Base-by-base conservation (phyloP, 768 basidiomycete species). In the Rhizopogon vesiculosus region DNA sequence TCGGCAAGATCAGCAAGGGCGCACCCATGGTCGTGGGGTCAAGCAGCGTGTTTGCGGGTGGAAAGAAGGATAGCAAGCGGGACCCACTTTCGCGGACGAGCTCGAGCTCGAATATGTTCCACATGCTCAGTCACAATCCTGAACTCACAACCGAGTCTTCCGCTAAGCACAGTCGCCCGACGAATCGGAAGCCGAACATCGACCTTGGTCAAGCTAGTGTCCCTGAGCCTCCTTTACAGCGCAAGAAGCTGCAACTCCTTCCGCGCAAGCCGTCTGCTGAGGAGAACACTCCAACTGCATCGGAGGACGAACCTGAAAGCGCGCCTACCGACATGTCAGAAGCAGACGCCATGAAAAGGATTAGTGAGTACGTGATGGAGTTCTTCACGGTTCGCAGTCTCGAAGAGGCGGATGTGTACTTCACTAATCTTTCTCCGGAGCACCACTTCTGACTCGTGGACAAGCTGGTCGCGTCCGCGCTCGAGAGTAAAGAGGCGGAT, bases 351-450 rank as follows among this genome's bases (percentile, higher is more conserved):
- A 77, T 79, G 71, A 82, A 83, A 68, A 90, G 87, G 78, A 87
- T 96, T 62, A 78, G 76, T 13, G 87, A 93, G 62, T 90, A 95
- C 62, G 73, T 76, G 54, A 92, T 90, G 72, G 92, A 97, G 75
- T 89, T 93, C 76, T 93, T 87, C 71, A 82, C 78, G 60, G 83
- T 91, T 62, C 87, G 91, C 60, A 88, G 86, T 64, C 69, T 96
- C 54, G 85, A 87, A 33, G 94, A 97, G 69, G 93, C 91, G 12
- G 92, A 92, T 61, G 81, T 81, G 25, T 95, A 94, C 76, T 93
- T 96, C 74, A 78, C 81, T 48, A 80, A 76, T 18, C 77, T 98
- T 28, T 86, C 92, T 5, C 69, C 78, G 19, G 78, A 78, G 56
- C 79, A 87, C 63, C 86, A 87, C 40, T 72, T 71, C 54, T 72